Conservation (phyloP, 257 asterid species). For the Perilla frutescens region DNA sequence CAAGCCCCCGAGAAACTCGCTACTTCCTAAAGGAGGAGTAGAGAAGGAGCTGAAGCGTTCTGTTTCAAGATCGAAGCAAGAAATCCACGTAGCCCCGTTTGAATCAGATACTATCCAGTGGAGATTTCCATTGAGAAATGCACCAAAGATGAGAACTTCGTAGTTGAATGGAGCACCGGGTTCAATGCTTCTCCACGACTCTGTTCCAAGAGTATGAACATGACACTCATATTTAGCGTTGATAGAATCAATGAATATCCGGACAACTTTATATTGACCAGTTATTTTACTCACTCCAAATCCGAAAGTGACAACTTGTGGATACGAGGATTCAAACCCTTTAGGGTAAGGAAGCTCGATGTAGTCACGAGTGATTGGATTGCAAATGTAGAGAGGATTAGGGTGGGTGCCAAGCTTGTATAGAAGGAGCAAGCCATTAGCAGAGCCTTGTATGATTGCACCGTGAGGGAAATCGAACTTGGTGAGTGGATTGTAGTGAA, state of each 20-base stretch:
- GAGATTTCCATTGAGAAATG: neutral
- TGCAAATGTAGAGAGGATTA: conserved; percentile 38
- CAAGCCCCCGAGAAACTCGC: conserved; percentile 2
- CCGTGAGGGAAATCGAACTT: conserved; percentile 15
- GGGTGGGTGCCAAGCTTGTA: neutral
- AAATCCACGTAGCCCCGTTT: conserved; percentile 19
- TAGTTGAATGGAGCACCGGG: neutral
- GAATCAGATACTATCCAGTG: conserved; percentile 32
- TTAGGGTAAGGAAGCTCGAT: conserved; percentile 31
- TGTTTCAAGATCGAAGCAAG: conserved; percentile 43
- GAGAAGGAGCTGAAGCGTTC: conserved; percentile 24
- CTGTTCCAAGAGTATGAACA: conserved; percentile 51
- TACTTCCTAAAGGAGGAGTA: conserved; percentile 18
- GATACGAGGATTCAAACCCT: neutral
- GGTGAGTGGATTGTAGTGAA: conserved; percentile 20
- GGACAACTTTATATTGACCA: neutral
- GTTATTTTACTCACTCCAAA: conserved; percentile 43
- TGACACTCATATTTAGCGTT: conserved; percentile 15
- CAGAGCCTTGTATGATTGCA: conserved; percentile 10
- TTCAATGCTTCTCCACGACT: conserved; percentile 1
- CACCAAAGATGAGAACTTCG: neutral
- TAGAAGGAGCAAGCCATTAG: conserved; percentile 40
- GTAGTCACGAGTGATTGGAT: conserved; percentile 49
- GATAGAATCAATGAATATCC: no score
- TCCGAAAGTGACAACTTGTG: conserved; percentile 31